These are phyloP conservation scores for Ceriops zippeliana DNA, from an alignment of 345 rosid species.

Conservation along the genomic window DNA sequence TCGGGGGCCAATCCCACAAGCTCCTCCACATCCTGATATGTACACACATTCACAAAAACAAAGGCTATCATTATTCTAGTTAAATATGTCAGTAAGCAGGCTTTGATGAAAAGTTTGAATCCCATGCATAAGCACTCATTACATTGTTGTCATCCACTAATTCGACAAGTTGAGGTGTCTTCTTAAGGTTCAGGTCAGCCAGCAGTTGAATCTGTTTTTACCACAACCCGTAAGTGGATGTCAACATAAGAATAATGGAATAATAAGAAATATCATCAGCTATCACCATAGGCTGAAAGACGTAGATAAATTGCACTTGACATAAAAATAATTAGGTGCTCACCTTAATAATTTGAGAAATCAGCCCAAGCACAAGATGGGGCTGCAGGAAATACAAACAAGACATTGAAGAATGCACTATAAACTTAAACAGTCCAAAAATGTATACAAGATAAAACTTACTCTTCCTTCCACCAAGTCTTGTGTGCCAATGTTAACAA, in stretches of 20 bases:
- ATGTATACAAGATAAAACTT: slow-evolving; percentile 28
- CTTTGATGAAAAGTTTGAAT: slow-evolving; percentile 2
- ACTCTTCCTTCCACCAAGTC: slow-evolving; percentile 92
- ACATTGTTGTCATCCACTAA: slow-evolving; percentile 78
- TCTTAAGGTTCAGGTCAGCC: slow-evolving; percentile 84
- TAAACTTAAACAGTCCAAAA: slow-evolving; percentile 6
- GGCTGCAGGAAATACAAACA: slow-evolving; percentile 51
- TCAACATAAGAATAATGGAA: not conserved
- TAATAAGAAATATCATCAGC: not conserved
- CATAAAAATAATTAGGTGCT: slow-evolving; percentile 7
- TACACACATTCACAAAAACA: slow-evolving; percentile 7
- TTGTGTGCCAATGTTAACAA: slow-evolving; percentile 77
- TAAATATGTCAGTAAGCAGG: not conserved
- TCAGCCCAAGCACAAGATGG: slow-evolving; percentile 81
- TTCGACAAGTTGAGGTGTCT: slow-evolving; percentile 95
- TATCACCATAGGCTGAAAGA: not conserved
- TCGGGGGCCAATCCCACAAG: slow-evolving; percentile 85
- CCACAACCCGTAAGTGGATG: slow-evolving; percentile 6
- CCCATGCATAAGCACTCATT: slow-evolving; percentile 19
- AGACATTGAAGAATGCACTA: not conserved
- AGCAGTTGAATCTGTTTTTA: slow-evolving; percentile 70
- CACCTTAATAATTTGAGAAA: slow-evolving; percentile 95
- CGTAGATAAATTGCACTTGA: not conserved
- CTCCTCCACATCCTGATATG: slow-evolving; percentile 78
- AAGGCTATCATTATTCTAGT: not conserved